Conservation (phyloP, 2,329 filamentous ascomycete genomes). For the Drechmeria coniospora region DNA sequence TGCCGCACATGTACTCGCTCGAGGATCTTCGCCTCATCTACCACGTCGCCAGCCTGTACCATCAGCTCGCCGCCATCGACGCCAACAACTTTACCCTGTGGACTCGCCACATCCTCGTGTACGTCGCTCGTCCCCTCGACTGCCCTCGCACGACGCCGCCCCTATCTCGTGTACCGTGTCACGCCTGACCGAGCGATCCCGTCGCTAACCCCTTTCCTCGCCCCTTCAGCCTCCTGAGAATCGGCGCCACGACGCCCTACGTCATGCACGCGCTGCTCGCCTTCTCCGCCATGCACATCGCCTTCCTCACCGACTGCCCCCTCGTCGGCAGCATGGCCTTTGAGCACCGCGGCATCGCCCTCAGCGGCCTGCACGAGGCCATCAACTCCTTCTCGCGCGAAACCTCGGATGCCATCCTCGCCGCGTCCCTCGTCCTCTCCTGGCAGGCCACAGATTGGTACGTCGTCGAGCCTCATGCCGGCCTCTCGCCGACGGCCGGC, state of each 20-base stretch:
- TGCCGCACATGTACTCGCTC: conserved; percentile 55
- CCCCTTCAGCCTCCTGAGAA: conserved; percentile 44
- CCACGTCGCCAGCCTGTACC: conserved; percentile 74
- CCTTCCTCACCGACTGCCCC: conserved; percentile 73
- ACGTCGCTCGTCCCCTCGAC: conserved; percentile 23
- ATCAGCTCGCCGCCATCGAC: conserved; percentile 62
- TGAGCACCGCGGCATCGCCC: conserved; percentile 70
- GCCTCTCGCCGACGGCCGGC: no score
- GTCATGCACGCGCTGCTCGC: conserved; percentile 90
- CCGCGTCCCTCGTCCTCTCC: conserved; percentile 78
- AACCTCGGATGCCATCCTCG: conserved; percentile 82
- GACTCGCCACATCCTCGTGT: conserved; percentile 88
- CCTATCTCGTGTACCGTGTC: background rate
- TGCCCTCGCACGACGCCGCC: background rate
- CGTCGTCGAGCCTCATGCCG: no score
- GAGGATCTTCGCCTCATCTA: conserved; percentile 81
- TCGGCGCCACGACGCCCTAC: conserved; percentile 68
- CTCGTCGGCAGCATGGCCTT: conserved; percentile 80
- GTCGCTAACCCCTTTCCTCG: no score
- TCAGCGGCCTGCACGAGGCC: conserved; percentile 77
- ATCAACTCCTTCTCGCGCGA: conserved; percentile 71
- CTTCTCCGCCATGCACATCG: conserved; percentile 88
- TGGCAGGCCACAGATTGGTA: conserved; percentile 97
- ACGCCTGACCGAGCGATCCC: background rate
- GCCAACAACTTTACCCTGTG: conserved; percentile 79